Percentiles rank a stretch among this genome's conserved stretches.
Conservation (phyloP, 2,329 filamentous ascomycete species). For the Akanthomyces lecanii region DNA sequence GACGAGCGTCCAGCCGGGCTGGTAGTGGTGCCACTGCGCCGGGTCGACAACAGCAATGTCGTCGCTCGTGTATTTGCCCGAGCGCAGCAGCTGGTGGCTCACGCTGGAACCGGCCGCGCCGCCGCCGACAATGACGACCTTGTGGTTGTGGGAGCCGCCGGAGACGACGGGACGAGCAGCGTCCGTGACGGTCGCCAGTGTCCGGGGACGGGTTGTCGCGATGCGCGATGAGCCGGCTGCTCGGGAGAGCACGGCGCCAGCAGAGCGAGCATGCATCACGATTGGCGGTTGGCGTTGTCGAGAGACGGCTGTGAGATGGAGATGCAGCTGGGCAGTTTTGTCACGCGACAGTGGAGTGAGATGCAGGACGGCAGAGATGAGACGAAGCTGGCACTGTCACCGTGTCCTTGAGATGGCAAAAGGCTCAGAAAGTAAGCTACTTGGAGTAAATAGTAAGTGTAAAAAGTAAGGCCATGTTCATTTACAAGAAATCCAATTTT, state of each 20-base stretch:
- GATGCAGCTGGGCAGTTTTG: neutral
- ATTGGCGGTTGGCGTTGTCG: neutral
- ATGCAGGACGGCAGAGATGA: neutral
- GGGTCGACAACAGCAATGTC: constrained; percentile 65
- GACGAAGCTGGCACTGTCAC: neutral
- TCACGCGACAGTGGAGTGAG: neutral
- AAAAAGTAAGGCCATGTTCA: neutral
- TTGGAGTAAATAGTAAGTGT: neutral
- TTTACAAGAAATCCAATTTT: constrained; percentile 8
- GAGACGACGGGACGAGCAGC: neutral
- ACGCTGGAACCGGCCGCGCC: constrained; percentile 62
- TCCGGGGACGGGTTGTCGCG: neutral
- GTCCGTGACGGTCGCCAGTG: neutral
- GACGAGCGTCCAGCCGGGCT: constrained; percentile 66
- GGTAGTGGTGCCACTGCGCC: constrained; percentile 60
- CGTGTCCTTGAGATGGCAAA: neutral
- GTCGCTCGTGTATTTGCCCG: constrained; percentile 50
- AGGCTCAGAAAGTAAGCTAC: neutral
- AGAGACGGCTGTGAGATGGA: neutral
- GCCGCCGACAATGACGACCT: constrained; percentile 62
- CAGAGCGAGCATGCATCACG: neutral
- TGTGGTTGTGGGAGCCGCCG: constrained; percentile 41
- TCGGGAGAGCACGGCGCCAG: neutral
- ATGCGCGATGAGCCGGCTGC: neutral
- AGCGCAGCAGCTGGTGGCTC: constrained; percentile 62